phyloP scores from a whole-genome alignment of 331 rosid species.

The Dryas integrifolia region DNA sequence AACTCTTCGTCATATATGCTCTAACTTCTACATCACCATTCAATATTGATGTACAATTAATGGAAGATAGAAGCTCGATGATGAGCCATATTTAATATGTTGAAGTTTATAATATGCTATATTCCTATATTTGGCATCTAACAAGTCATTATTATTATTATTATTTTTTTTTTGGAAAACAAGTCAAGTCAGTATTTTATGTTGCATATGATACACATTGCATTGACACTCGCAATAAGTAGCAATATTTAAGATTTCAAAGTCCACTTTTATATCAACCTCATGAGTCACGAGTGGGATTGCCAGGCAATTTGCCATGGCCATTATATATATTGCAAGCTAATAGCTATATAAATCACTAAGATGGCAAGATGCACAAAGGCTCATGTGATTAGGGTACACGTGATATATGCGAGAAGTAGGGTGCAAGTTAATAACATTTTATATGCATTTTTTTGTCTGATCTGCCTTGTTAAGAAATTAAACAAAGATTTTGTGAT shows the following conservation, averaged over 20 bases:
- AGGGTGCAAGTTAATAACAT: no score
- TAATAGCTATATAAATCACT: no score
- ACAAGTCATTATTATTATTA: no score
- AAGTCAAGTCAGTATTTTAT: not conserved
- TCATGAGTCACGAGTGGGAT: constrained; percentile 34
- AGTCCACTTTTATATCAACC: constrained; percentile 1
- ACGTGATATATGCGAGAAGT: no score
- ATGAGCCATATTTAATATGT: not conserved
- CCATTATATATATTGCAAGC: not conserved
- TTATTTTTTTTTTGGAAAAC: no score
- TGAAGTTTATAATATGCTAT: not conserved
- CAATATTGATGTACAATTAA: not conserved
- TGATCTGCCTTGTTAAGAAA: not conserved
- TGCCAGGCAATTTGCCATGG: not conserved
- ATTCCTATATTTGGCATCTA: no score
- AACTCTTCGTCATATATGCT: no score
- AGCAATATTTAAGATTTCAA: no score
- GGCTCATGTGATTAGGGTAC: not conserved
- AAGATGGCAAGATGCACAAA: no score
- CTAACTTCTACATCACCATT: no score
- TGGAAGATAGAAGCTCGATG: constrained; percentile 12
- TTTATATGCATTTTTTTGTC: not conserved
- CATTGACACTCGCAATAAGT: not conserved
- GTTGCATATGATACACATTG: constrained; percentile 7
- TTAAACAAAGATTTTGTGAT: not conserved